Percentiles rank a stretch among this genome's conserved stretches.
These are phyloP conservation scores for Tylopilus rubrobrunneus DNA, from an alignment of 768 basidiomycete genomes.

Conservation along the genomic window DNA sequence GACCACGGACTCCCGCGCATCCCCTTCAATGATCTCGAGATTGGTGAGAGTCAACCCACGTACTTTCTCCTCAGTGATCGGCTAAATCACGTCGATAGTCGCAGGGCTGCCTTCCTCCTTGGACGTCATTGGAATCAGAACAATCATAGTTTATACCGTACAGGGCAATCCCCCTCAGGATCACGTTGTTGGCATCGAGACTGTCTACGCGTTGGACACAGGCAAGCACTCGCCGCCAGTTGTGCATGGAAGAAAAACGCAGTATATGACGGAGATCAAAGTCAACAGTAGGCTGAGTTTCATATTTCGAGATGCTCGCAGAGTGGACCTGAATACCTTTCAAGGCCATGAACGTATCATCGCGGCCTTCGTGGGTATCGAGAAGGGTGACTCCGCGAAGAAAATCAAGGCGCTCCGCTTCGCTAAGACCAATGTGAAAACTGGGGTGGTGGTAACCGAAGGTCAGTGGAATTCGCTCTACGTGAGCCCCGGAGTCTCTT, in stretches of 20 bases:
- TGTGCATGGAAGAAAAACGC: not conserved
- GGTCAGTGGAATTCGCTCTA: not conserved
- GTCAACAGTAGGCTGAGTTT: not conserved
- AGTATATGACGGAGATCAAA: not conserved
- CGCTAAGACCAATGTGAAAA: not conserved
- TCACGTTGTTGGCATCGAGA: not conserved
- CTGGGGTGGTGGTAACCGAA: not conserved
- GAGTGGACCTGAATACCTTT: not conserved
- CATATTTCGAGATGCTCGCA: not conserved
- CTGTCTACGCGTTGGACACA: not conserved
- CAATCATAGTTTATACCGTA: not conserved
- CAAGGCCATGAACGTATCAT: not conserved
- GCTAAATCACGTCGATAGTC: not conserved
- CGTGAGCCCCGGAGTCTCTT: not conserved
- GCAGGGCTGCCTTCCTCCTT: not conserved
- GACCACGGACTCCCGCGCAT: not conserved
- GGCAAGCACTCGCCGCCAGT: not conserved
- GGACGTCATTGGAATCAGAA: not conserved
- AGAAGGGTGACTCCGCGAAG: not conserved
- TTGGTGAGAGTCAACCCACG: not conserved
- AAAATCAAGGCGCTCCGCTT: not conserved
- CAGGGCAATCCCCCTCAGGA: too few relatives aligned
- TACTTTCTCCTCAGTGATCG: not conserved
- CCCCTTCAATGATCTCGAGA: not conserved
- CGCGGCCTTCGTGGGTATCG: not conserved